These are phyloP conservation scores for Elsinoe ampelina DNA, from an alignment of 2,329 filamentous ascomycete genomes.

Conservation along the genomic window DNA sequence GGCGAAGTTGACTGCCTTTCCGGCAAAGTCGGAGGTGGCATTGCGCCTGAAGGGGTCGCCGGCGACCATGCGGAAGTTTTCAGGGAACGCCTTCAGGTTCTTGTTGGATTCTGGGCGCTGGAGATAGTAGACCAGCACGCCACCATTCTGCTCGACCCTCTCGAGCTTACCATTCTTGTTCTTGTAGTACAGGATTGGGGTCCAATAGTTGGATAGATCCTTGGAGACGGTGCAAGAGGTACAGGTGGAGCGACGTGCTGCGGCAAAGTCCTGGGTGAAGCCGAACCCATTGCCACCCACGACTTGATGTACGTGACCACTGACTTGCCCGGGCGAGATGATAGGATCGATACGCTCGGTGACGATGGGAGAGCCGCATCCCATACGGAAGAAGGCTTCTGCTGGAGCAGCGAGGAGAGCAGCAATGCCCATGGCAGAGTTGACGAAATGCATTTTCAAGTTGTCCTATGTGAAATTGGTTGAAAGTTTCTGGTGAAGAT, in stretches of 20 bases:
- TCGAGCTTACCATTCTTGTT: conserved; percentile 50
- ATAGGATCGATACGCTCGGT: conserved; percentile 59
- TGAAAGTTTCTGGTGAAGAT: neutral
- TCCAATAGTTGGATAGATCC: conserved; percentile 71
- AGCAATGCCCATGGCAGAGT: conserved; percentile 17
- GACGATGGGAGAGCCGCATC: conserved; percentile 50
- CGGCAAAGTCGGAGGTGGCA: conserved; percentile 45
- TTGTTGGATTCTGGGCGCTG: conserved; percentile 43
- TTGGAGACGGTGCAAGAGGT: conserved; percentile 59
- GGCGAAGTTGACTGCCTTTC: conserved; percentile 46
- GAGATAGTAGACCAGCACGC: conserved; percentile 68
- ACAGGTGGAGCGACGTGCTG: conserved; percentile 54
- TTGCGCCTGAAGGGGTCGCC: conserved; percentile 53
- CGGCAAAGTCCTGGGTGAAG: conserved; percentile 51
- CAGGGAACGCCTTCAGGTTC: conserved; percentile 59
- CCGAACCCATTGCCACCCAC: conserved; percentile 62
- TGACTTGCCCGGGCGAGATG: conserved; percentile 49
- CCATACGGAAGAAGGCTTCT: conserved; percentile 63
- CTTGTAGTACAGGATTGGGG: conserved; percentile 60
- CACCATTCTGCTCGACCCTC: conserved; percentile 50
- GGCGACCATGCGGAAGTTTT: conserved; percentile 60
- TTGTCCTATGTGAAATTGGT: neutral
- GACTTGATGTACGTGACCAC: conserved; percentile 60
- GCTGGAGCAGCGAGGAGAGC: conserved; percentile 31
- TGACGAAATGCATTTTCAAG: conserved; percentile 11